phyloP scores from a whole-genome alignment of 2,329 filamentous ascomycete species.

The Cladorrhinum sp. region DNA sequence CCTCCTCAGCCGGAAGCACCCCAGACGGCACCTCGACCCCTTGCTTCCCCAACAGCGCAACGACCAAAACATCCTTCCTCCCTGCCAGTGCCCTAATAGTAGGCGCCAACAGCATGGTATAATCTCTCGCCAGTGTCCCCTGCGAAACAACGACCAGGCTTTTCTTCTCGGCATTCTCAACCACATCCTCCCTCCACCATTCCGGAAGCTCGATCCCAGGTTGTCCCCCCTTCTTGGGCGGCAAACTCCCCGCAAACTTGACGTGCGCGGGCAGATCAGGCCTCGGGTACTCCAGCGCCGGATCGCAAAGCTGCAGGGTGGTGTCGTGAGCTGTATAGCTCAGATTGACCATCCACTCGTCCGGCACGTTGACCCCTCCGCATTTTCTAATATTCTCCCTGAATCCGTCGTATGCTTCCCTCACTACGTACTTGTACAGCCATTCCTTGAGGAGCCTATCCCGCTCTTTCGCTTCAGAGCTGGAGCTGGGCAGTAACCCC shows the following conservation, averaged over 20 bases:
- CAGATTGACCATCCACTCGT: slow-evolving; percentile 16
- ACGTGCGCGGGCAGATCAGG: slow-evolving; percentile 40
- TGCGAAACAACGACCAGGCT: slow-evolving; percentile 45
- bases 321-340: slow-evolving; percentile 31
- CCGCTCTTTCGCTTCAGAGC: neutral
- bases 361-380: slow-evolving; percentile 26
- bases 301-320: slow-evolving; percentile 39
- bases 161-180: slow-evolving; percentile 25
- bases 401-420: slow-evolving; percentile 17
- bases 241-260: slow-evolving; percentile 42
- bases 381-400: slow-evolving; percentile 29
- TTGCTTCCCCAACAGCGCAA: slow-evolving; percentile 32
- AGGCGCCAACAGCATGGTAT: slow-evolving; percentile 42
- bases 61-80: slow-evolving; percentile 38
- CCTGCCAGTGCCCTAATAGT: slow-evolving; percentile 41
- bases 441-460: slow-evolving; percentile 16
- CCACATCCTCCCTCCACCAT: slow-evolving; percentile 41
- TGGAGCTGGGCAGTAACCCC: slow-evolving; percentile 9
- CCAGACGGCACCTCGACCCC: slow-evolving; percentile 26
- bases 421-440: slow-evolving; percentile 15
- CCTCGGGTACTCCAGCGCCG: slow-evolving; percentile 39
- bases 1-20: slow-evolving; percentile 30
- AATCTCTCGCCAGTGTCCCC: slow-evolving; percentile 42
- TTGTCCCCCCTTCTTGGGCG: slow-evolving; percentile 30
- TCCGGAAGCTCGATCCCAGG: slow-evolving; percentile 34